Percentiles rank a stretch among this genome's conserved stretches.
Conservation (phyloP, 2,329 filamentous ascomycete species). For the Trichoderma atrobrunneum region DNA sequence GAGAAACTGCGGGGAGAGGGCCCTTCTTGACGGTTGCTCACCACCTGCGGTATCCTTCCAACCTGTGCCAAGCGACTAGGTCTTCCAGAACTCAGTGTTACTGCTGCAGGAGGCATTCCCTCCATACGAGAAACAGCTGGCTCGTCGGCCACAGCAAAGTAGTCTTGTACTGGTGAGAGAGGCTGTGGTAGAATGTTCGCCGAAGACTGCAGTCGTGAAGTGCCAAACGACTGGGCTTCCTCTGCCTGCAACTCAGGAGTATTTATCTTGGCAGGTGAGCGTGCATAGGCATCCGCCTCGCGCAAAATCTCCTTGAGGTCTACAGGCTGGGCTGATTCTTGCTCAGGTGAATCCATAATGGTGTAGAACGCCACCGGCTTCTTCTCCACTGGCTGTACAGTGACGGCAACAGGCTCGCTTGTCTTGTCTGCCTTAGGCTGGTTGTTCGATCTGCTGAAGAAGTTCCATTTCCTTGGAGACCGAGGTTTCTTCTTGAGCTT, state of each 20-base stretch:
- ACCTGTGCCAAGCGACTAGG: constrained; percentile 71
- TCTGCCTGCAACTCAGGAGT: background rate
- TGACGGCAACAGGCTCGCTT: constrained; percentile 42
- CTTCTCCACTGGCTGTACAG: constrained; percentile 47
- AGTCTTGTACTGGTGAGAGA: background rate
- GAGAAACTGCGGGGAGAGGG: constrained; percentile 80
- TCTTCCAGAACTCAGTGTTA: constrained; percentile 21
- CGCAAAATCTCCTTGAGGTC: constrained; percentile 47
- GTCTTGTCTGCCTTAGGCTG: constrained; percentile 37
- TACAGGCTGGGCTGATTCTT: constrained; percentile 45
- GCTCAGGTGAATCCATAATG: constrained; percentile 59
- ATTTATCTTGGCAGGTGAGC: constrained; percentile 21
- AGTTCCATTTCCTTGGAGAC: constrained; percentile 61
- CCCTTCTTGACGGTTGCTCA: constrained; percentile 64
- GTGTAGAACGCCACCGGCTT: constrained; percentile 60
- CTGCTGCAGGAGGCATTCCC: background rate
- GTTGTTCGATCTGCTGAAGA: constrained; percentile 57
- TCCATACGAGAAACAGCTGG: background rate
- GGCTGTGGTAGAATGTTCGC: background rate
- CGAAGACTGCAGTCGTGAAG: background rate
- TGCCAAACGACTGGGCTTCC: background rate
- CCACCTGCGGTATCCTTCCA: constrained; percentile 80
- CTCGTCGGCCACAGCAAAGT: background rate
- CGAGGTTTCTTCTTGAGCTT: constrained; percentile 55
- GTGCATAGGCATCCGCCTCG: constrained; percentile 43